These are phyloP conservation scores for Pythium dissotocum DNA, from an alignment of 352 stramenopile genomes.

Conservation along the genomic window DNA sequence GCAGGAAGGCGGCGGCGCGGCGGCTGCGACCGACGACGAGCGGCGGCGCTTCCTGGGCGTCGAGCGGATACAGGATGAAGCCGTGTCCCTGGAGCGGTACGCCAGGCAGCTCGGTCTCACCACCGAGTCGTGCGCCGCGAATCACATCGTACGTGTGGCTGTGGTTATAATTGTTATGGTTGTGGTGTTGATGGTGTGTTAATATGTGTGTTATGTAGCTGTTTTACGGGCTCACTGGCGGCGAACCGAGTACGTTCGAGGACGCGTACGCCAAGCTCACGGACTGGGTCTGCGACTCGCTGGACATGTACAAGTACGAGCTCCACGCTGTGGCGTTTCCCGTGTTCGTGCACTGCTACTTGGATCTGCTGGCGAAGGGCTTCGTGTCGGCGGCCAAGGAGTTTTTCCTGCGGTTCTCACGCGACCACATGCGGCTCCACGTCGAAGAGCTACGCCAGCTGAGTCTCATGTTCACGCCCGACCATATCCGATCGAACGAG, in stretches of 20 bases:
- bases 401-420: constrained; percentile 62
- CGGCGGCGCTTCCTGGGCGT: constrained; percentile 37
- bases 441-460: constrained; percentile 68
- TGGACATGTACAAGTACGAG: constrained; percentile 88
- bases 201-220: constrained; percentile 34
- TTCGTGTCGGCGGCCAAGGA: constrained; percentile 44
- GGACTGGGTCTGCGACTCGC: constrained; percentile 83
- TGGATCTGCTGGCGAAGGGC: constrained; percentile 76
- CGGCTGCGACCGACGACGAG: constrained; percentile 26
- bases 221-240: constrained; percentile 70
- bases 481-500: constrained; percentile 71
- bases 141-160: constrained; percentile 58
- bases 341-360: constrained; percentile 81
- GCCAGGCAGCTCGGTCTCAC: constrained; percentile 62
- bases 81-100: constrained; percentile 53
- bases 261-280: constrained; percentile 71
- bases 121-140: constrained; percentile 71
- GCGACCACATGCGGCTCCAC: constrained; percentile 71
- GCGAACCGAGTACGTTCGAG: constrained; percentile 60
- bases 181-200: constrained; percentile 1
- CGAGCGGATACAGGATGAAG: constrained; percentile 15
- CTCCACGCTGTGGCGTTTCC: constrained; percentile 77
- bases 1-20: background rate
- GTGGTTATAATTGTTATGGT: background rate
- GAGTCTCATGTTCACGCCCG: constrained; percentile 57